These are phyloP conservation scores for Corymbia calophylla DNA, from an alignment of 441 rosid species.

Conservation along the genomic window DNA sequence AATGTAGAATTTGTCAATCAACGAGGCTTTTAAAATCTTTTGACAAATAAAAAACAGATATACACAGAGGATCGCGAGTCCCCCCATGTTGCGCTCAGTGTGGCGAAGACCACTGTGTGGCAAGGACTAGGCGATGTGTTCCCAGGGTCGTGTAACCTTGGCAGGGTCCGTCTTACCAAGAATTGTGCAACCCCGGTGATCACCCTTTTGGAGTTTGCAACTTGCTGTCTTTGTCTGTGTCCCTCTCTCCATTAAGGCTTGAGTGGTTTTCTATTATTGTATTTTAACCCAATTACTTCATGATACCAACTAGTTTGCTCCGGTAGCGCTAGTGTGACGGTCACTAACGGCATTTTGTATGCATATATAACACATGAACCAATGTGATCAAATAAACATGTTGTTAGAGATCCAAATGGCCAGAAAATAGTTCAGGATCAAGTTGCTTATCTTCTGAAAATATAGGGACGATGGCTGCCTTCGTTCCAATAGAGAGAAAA, in stretches of 20 bases:
- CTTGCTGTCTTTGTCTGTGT: background rate
- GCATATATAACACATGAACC: background rate
- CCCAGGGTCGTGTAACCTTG: background rate
- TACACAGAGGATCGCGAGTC: background rate
- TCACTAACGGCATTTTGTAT: background rate
- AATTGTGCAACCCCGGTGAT: background rate
- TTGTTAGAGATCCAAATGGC: background rate
- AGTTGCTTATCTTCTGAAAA: background rate
- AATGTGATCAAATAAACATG: background rate
- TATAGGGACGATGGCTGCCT: background rate
- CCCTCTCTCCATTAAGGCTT: background rate
- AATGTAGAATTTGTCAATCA: background rate
- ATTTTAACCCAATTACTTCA: no score
- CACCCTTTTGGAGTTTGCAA: no score
- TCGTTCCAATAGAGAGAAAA: background rate
- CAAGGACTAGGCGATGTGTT: background rate
- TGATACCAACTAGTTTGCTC: background rate
- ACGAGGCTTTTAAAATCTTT: background rate
- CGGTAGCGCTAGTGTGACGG: background rate
- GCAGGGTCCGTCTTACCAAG: background rate
- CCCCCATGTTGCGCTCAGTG: no score
- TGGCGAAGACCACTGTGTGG: background rate
- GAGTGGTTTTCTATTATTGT: background rate
- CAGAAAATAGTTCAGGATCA: no score
- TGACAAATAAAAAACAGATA: background rate